phyloP scores from a whole-genome alignment of 345 rosid species.

The Moricandia arvensis region DNA sequence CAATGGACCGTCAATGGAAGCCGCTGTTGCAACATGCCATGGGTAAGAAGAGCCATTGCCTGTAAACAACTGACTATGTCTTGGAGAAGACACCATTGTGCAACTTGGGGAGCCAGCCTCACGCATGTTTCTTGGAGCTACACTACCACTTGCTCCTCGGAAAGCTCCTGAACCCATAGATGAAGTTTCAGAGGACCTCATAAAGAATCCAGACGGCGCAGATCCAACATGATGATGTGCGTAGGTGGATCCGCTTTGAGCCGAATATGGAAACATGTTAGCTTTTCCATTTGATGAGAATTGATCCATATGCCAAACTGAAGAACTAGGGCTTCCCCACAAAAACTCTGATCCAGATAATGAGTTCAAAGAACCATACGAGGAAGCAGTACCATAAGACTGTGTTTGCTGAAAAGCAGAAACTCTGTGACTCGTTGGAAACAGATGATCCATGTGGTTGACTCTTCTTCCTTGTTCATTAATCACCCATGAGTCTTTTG shows the following conservation, averaged over 20 bases:
- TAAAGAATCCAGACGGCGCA: conserved; percentile 76
- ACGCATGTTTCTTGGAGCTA: conserved; percentile 45
- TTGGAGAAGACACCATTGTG: conserved; percentile 63
- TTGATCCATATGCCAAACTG: conserved; percentile 55
- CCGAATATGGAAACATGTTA: conserved; percentile 49
- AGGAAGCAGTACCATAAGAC: conserved; percentile 46
- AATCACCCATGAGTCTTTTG: conserved; percentile 50
- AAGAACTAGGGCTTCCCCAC: conserved; percentile 45
- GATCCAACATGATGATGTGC: conserved; percentile 72
- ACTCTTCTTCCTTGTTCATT: conserved; percentile 49
- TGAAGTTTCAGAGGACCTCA: conserved; percentile 66
- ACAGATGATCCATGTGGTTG: conserved; percentile 42
- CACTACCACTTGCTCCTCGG: conserved; percentile 43
- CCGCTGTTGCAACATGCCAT: conserved; percentile 36
- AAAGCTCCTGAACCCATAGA: conserved; percentile 53
- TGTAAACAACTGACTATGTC: conserved; percentile 52
- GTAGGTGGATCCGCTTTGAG: conserved; percentile 34
- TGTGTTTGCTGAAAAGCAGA: conserved; percentile 46
- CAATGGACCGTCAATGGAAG: conserved; percentile 47
- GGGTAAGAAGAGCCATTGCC: conserved; percentile 54
- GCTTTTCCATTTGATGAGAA: conserved; percentile 48
- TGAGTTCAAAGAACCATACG: conserved; percentile 45
- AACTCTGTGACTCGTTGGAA: conserved; percentile 40
- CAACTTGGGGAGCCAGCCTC: conserved; percentile 52
- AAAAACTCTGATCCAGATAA: conserved; percentile 35